Evolutionary conservation across 106 monocot species (phyloP).

Genomic region (Xerophyta viscosa): DNA sequence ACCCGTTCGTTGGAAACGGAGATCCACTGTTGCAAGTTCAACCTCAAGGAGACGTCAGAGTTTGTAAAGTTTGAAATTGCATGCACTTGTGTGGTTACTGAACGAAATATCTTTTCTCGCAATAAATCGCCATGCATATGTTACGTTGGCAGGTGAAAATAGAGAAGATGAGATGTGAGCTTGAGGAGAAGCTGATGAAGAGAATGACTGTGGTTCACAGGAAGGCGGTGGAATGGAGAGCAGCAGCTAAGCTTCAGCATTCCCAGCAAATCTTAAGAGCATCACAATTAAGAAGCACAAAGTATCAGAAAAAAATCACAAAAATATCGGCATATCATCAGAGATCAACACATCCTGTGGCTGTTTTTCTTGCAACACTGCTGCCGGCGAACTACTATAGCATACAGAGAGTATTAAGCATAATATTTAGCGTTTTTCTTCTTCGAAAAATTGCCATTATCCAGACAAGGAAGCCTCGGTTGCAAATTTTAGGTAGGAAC

Average conservation of each 20-base stretch:
- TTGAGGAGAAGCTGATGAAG: slow-evolving; percentile 92
- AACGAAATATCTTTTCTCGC: no score
- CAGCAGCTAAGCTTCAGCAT: slow-evolving; percentile 66
- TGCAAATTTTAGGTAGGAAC: slow-evolving; percentile 32
- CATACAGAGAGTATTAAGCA: no score
- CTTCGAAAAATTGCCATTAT: no score
- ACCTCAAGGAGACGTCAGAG: slow-evolving; percentile 71
- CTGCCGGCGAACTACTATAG: no score
- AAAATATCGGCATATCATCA: no score
- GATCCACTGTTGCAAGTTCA: slow-evolving; percentile 75
- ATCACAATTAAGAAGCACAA: slow-evolving; percentile 46
- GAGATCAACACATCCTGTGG: slow-evolving; percentile 29
- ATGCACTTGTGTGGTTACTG: no score
- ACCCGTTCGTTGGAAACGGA: no score
- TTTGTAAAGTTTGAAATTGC: slow-evolving; percentile 51
- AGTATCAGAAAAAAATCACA: slow-evolving; percentile 57
- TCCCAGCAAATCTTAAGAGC: slow-evolving; percentile 57
- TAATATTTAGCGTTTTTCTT: no score
- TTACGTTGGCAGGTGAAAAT: slow-evolving; percentile 88
- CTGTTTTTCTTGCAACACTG: slow-evolving; percentile 54
- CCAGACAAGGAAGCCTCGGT: slow-evolving; percentile 35
- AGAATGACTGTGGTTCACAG: slow-evolving; percentile 60
- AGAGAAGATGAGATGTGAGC: slow-evolving; percentile 80
- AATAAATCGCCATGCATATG: no score
- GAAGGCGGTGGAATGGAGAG: slow-evolving; percentile 75